Conservation (phyloP, 768 basidiomycete species). For the Mycena pura region DNA sequence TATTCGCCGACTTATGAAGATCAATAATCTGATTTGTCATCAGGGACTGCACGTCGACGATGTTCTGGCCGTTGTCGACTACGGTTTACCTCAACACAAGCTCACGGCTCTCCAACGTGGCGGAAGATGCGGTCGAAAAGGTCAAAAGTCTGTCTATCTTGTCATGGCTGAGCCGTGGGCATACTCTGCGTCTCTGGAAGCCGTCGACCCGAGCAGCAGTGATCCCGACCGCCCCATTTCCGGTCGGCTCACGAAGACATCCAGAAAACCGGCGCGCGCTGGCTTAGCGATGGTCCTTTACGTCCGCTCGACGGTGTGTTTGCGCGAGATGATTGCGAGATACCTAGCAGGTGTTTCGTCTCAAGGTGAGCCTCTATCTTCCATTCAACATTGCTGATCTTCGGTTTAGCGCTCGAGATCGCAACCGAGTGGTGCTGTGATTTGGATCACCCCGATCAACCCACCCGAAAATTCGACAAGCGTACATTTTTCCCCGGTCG, state of each 20-base stretch:
- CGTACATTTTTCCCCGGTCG: constrained; percentile 5
- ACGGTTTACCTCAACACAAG: not conserved
- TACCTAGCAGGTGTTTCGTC: not conserved
- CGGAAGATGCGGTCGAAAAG: not conserved
- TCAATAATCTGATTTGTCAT: not conserved
- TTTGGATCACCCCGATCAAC: not conserved
- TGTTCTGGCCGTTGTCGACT: not conserved
- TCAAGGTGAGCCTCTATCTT: not conserved
- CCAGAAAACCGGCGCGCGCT: constrained; percentile 1
- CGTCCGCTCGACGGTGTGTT: not conserved
- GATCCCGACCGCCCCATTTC: constrained; percentile 10
- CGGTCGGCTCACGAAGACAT: not conserved
- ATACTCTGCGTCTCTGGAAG: not conserved
- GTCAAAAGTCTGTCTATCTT: not conserved
- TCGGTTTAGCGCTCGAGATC: not conserved
- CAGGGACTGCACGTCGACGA: not conserved
- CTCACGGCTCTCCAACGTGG: not conserved
- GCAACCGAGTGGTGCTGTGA: constrained; percentile 8
- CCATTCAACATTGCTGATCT: not conserved
- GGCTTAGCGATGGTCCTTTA: constrained; percentile 1
- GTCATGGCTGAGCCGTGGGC: constrained; percentile 10
- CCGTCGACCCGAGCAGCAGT: not conserved
- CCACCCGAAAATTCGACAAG: not conserved
- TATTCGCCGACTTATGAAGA: not conserved
- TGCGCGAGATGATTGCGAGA: not conserved